Evolutionary conservation across 495 filamentous ascomycete genomes (phyloP).

Genomic region (Emericellopsis terricola): DNA sequence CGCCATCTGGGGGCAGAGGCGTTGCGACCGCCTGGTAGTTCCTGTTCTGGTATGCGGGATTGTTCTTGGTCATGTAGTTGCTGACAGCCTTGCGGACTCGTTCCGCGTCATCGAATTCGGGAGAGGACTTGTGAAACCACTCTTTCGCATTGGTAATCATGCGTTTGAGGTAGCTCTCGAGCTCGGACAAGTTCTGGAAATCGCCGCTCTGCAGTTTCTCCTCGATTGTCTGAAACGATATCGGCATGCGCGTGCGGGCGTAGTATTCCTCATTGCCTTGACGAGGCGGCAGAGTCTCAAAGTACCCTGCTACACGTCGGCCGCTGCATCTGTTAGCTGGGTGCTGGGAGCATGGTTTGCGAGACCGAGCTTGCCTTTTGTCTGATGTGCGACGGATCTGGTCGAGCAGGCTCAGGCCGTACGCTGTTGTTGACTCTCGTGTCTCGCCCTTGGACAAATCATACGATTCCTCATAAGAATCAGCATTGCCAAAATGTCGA

Average conservation of each 20-base stretch:
- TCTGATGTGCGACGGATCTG: slow-evolving; percentile 47
- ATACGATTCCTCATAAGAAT: slow-evolving; percentile 6
- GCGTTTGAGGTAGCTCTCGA: slow-evolving; percentile 62
- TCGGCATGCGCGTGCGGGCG: slow-evolving; percentile 47
- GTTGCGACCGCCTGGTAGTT: slow-evolving; percentile 42
- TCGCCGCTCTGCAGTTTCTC: slow-evolving; percentile 42
- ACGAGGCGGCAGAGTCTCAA: slow-evolving; percentile 47
- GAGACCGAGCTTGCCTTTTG: slow-evolving; percentile 45
- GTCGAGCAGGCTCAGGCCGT: slow-evolving; percentile 46
- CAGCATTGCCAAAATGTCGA: slow-evolving; percentile 1
- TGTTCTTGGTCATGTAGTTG: slow-evolving; percentile 57
- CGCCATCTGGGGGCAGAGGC: slow-evolving; percentile 33
- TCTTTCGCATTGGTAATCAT: slow-evolving; percentile 62
- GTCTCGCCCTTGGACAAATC: slow-evolving; percentile 33
- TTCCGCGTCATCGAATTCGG: slow-evolving; percentile 56
- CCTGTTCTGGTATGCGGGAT: slow-evolving; percentile 42
- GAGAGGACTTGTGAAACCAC: slow-evolving; percentile 44
- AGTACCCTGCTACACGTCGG: slow-evolving; percentile 50
- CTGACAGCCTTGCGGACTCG: slow-evolving; percentile 55
- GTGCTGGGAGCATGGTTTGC: neutral
- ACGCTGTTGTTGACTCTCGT: slow-evolving; percentile 42
- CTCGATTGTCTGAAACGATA: slow-evolving; percentile 59
- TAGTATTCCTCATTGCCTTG: slow-evolving; percentile 56
- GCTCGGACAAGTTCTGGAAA: slow-evolving; percentile 40
- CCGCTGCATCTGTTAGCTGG: slow-evolving; percentile 20